Base-by-base conservation (phyloP, 768 basidiomycete genomes). In the Daedalea quercina region DNA sequence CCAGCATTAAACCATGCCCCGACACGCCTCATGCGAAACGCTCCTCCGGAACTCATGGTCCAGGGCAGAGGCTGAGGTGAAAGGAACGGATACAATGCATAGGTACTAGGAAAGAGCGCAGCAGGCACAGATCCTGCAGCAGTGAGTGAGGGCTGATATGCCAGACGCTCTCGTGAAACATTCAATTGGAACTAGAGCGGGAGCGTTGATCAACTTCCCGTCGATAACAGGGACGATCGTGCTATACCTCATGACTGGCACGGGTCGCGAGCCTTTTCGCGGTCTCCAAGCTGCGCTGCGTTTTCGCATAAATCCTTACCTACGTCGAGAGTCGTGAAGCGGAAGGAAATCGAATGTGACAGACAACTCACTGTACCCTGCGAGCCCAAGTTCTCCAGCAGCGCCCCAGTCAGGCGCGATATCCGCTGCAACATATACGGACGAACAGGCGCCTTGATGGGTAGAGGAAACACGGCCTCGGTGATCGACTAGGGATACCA, bases 11-110 rank as follows among this genome's bases (percentile, higher is more conserved):
- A 72, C 81, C 80, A 87, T 59, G 85, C 78, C 12, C 75, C 77
- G 13, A 88, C 77, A 46, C 78, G 75, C 44, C 86, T 77, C 44
- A 85, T 62, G 46, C 88, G 76, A 61, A 85, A 86, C 24, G 75
- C 67, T 53, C 70, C 69, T 35, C 69, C 69, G 9, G 71, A 55
- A 20, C 67, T 68, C 57, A 74, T 68, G 35, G 70, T 76, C 74
- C 79, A 81, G 7, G 76, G 75, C 34, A 78, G 63, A 9, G 76
- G 62, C 15, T 72, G 76, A 11, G 77, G 70, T 1, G 79, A 68
- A 6, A 78, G 58, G 60, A 87, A 87, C 0, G 88, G 88, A 64
- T 82, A 90, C 35, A 87, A 57, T n/a, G 84, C 76, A 63, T 86
- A 88, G 17, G 62, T 62, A 26, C 67, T 64, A 3, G 69, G 65